Evolutionary conservation across 2,329 filamentous ascomycete genomes (phyloP), one percentile per base, ranked within the genome.

Genomic region (Hypoxylon sp.): DNA sequence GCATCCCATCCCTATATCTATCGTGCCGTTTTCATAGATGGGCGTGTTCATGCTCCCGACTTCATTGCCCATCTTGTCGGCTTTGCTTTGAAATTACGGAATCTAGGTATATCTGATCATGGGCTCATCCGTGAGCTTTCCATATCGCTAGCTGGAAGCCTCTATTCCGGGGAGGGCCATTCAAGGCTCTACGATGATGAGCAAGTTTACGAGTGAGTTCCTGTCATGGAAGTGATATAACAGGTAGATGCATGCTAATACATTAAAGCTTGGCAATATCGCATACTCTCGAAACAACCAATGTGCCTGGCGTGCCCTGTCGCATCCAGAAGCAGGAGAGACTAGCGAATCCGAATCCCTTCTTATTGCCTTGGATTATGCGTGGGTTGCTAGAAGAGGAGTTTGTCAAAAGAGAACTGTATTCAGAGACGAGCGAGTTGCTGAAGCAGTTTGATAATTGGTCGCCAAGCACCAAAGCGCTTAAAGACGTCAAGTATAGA

Each of bases 401-500:
- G 17, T 90, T 94, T 75, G 95, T 98, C 25, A 94, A 92, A 79
- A 92, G 89, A 22, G 92, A 97, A 77, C 82, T 97, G 17, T 89
- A 89, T 33, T 82, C 86, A 1, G 96, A 99, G 81, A 94, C 93
- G 6, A 88, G 88, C 67, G 88, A 94, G 76, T 81, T 99, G 56
- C 83, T 99, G n/a, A 85, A 85, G 66, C 90, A 97, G 79, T 99
- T 98, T 80, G 95, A 98, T 78, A 90, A 93, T 59, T 99, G 96
- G 96, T 95, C 92, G 77, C 96, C 96, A 0, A 86, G 85, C 0
- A 97, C 91, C 6, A 99, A 98, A 82, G 92, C 92, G 48, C 82
- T 99, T 64, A 97, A 96, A 82, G 96, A 99, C 80, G 95, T 99
- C 51, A 97, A 97, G 80, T 98, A 97, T 80, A 87, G 96, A 69